phyloP scores from a whole-genome alignment of 805 yeast species.

The Yarrowia bubula region DNA sequence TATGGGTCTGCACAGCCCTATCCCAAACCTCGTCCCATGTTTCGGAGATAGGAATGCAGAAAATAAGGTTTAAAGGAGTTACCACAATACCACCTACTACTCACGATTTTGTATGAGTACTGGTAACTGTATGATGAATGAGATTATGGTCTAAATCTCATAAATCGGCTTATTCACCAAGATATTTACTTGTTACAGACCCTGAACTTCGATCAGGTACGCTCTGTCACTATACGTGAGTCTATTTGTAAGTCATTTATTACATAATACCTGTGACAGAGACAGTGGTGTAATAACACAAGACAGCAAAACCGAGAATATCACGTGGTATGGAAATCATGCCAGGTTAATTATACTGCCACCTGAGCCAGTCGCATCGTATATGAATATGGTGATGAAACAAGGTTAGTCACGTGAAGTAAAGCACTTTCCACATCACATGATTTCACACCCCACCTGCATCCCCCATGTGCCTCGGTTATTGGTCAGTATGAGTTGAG shows the following conservation, averaged over 20 bases:
- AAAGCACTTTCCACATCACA: background rate
- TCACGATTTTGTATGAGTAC: background rate
- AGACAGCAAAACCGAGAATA: no score
- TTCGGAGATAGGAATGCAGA: slow-evolving; percentile 12
- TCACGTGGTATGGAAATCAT: no score
- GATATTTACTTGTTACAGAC: no score
- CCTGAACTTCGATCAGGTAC: background rate
- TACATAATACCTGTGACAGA: background rate
- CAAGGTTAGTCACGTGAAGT: background rate
- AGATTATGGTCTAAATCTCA: background rate
- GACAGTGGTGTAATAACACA: background rate
- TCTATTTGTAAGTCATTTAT: background rate
- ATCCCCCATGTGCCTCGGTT: slow-evolving; percentile 12
- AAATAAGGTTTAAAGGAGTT: background rate
- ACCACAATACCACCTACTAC: background rate
- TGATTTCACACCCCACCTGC: background rate
- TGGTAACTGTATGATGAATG: background rate
- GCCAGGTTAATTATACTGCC: no score
- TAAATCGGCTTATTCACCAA: background rate
- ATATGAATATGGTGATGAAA: background rate
- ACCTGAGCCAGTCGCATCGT: no score
- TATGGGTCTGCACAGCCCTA: background rate
- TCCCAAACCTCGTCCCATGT: slow-evolving; percentile 4
- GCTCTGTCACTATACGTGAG: background rate
- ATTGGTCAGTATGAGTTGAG: background rate